Evolutionary conservation across 805 yeast genomes (phyloP).

Genomic region (Torulaspora delbrueckii): DNA sequence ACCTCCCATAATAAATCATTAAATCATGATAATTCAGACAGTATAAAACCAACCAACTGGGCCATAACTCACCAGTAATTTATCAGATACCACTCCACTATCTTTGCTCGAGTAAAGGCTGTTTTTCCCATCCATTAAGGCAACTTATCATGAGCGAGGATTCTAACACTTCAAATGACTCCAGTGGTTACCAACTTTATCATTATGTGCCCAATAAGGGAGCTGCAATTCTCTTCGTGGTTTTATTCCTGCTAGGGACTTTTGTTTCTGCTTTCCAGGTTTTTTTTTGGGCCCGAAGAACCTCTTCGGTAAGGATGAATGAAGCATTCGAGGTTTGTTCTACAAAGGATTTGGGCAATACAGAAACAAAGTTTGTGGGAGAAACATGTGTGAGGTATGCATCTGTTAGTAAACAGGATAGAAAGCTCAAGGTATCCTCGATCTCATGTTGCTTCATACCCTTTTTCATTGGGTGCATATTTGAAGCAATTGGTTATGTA

Average conservation of each 20-base stretch:
- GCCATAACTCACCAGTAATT: background rate
- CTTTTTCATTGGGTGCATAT: conserved; percentile 24
- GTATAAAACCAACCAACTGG: background rate
- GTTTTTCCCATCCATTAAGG: too few species aligned
- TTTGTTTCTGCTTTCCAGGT: background rate
- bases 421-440: background rate
- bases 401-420: background rate
- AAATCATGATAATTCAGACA: background rate
- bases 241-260: conserved; percentile 11
- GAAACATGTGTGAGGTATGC: background rate
- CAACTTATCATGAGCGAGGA: background rate
- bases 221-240: conserved; percentile 15
- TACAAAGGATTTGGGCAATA: too few species aligned
- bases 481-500: conserved; percentile 30
- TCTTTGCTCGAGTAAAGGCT: too few species aligned
- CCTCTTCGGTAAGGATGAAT: background rate
- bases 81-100: too few species aligned
- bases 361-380: too few species aligned
- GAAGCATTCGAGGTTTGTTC: background rate
- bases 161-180: background rate
- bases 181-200: conserved; percentile 9
- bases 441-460: conserved; percentile 21
- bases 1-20: background rate
- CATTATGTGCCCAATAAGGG: conserved; percentile 16
- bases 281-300: background rate